Evolutionary conservation across 352 stramenopile genomes (phyloP).

Genomic region (Phytopythium helicoides): DNA sequence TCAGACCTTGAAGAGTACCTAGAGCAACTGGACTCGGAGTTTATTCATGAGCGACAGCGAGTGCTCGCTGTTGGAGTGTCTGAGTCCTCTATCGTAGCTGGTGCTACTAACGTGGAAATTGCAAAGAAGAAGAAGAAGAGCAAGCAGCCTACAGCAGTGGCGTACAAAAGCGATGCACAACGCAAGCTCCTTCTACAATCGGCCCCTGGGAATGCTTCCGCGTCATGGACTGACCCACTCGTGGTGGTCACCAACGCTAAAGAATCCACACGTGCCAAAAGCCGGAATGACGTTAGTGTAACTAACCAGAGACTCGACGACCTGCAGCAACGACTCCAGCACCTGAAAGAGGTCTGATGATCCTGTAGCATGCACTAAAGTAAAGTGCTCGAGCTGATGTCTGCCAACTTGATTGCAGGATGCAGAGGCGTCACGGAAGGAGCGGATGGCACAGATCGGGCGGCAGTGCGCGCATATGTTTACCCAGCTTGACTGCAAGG

Average conservation of each 20-base stretch:
- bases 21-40: slow-evolving; percentile 40
- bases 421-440: slow-evolving; percentile 36
- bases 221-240: slow-evolving; percentile 1
- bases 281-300: slow-evolving; percentile 13
- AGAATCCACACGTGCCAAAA: neutral
- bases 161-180: slow-evolving; percentile 3
- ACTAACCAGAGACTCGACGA: slow-evolving; percentile 24
- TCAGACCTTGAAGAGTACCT: slow-evolving; percentile 41
- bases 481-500: slow-evolving; percentile 55
- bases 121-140: too few relatives aligned
- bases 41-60: slow-evolving; percentile 26
- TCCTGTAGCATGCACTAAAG: neutral
- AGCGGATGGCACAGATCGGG: slow-evolving; percentile 52
- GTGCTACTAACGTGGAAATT: too few relatives aligned
- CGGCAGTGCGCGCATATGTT: slow-evolving; percentile 61
- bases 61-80: slow-evolving; percentile 14
- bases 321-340: slow-evolving; percentile 16
- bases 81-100: too few relatives aligned
- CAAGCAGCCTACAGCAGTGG: neutral
- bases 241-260: neutral
- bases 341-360: slow-evolving; percentile 27
- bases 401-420: slow-evolving; percentile 10
- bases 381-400: neutral
- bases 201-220: neutral
- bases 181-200: slow-evolving; percentile 4